Evolutionary conservation across 2,329 filamentous ascomycete species (phyloP), one percentile per base, ranked within the genome.

Genomic region (Trichophyton benhamiae): DNA sequence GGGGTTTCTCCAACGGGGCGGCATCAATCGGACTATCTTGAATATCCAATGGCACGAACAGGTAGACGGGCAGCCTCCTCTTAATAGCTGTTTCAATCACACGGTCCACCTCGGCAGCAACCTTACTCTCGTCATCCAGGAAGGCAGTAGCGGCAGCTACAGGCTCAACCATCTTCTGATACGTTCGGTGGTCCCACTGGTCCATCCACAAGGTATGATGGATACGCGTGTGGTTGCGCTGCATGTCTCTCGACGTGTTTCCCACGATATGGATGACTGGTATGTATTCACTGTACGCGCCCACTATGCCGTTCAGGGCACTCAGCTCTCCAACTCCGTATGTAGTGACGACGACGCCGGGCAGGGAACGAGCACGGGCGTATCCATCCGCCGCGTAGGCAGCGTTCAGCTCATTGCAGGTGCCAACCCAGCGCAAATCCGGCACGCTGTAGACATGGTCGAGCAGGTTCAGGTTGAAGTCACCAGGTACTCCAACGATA

Each of bases 191-290:
- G 53, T 69, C 66, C 65, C 66, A 66, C 48, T 66, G 63, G 13
- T 66, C 63, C 27, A 65, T 68, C 63, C 63, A 64, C 9, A 73
- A 65, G 11, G 71, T 71, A 61, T 73, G 71, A 61, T 73, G 71
- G 52, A 72, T 65, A 17, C 63, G 65, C 67, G 75, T 73, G 48
- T 78, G 77, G 64, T 74, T 71, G 61, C 73, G 74, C 67, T 82
- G 79, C 4, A 77, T 77, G 15, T 72, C 64, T 11, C 78, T 80
- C 17, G 74, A 76, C 0, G 80, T 79, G 22, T 77, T 77, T 9
- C 80, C 80, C 46, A 87, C 84, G 61, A 87, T 84, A 65, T 83
- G 80, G 30, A 88, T 82, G 6, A 83, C 77, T 38, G 76, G 75
- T 3, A 80, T 79, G 73, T 82, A 84, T 71, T 84, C 76, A 1